Evolutionary conservation across 2,329 filamentous ascomycete genomes (phyloP), one percentile per base, ranked within the genome.

Genomic region (Verticillium longisporum): DNA sequence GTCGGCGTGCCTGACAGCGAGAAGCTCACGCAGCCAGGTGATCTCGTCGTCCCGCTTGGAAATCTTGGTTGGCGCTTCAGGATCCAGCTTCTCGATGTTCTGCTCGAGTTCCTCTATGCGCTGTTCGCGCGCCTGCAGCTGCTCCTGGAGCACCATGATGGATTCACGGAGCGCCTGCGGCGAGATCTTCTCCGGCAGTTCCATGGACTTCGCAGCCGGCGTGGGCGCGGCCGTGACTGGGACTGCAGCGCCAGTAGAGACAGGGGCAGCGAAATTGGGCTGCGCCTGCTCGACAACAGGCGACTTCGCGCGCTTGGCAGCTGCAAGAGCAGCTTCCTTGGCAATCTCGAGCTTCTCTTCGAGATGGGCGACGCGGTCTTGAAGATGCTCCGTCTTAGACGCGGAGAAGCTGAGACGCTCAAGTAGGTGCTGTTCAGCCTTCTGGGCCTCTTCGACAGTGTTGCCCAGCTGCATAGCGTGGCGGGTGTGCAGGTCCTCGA

Each of bases 21-120:
- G 86, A 45, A 99, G 85, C 74, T 99, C 95, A 61, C 95, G 91
- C 33, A 99, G 81, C 94, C 95, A 99, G 66, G 82, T 88, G 65
- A 98, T 97, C 74, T 99, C 95, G 33, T 94, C 92, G 65, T 98
- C 92, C 41, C 90, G 89, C 75, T 97, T 96, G 67, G 91, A 89
- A 68, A 98, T 86, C 78, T 95, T 97, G 58, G 79, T 82, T 2
- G 90, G 85, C 0, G 91, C 89, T 50, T 97, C 90, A 7, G 87
- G 88, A 68, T 96, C 92, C 3, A 88, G 75, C 62, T 84, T 83
- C 18, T 84, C 77, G 7, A 92, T 79, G 59, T 87, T 82, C 59
- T 88, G 83, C 74, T 97, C 91, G 13, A 98, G 87, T 64, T 89
- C 86, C 72, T 99, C 95, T 66, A 98, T 96, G 45, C 87, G 88